phyloP scores from a whole-genome alignment of 2,329 filamentous ascomycete genomes.

The Aspergillus tanneri region DNA sequence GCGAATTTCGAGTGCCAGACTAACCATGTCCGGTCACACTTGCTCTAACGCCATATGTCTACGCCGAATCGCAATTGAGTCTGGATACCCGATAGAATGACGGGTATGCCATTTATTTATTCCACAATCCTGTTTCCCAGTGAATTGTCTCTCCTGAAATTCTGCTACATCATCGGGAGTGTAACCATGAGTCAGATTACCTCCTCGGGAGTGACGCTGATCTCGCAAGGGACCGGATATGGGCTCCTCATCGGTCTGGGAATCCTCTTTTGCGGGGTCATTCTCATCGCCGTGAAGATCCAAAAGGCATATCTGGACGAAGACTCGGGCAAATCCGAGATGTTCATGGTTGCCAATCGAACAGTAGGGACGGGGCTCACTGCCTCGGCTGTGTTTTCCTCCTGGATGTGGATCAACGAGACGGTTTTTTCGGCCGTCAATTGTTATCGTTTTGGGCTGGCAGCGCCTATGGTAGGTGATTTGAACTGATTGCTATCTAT shows the following conservation, averaged over 20 bases:
- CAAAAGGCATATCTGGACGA: constrained; percentile 38
- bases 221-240: constrained; percentile 39
- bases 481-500: neutral
- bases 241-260: constrained; percentile 52
- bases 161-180: neutral
- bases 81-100: neutral
- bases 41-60: constrained; percentile 2
- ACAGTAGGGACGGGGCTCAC: constrained; percentile 39
- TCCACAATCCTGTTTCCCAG: neutral
- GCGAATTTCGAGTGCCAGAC: too few relatives aligned
- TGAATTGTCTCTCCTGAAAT: neutral
- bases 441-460: constrained; percentile 37
- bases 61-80: constrained; percentile 1
- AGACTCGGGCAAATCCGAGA: constrained; percentile 42
- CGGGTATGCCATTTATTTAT: neutral
- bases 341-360: constrained; percentile 44
- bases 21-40: too few relatives aligned
- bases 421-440: constrained; percentile 36
- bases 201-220: constrained; percentile 16
- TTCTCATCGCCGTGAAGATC: constrained; percentile 48
- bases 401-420: constrained; percentile 44
- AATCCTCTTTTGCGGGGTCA: constrained; percentile 49
- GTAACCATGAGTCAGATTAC: constrained; percentile 1
- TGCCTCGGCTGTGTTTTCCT: constrained; percentile 40
- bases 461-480: constrained; percentile 33